Percentiles rank a stretch among this genome's conserved stretches.
phyloP scores from a whole-genome alignment of 768 basidiomycete genomes.

The Serendipita sp. region DNA sequence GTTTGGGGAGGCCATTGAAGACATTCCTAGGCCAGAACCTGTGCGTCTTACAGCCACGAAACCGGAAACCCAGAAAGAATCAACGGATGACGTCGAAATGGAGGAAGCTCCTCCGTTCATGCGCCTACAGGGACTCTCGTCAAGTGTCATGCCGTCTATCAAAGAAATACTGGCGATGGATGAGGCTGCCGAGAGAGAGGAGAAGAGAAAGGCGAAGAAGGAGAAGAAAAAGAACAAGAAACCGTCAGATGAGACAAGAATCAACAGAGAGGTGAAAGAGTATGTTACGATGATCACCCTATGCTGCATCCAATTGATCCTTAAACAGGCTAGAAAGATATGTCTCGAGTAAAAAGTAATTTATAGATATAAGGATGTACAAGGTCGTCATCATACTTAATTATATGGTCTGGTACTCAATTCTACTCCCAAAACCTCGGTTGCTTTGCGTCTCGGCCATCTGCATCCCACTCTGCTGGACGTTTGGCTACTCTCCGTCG shows the following conservation, averaged over 20 bases:
- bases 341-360: not conserved
- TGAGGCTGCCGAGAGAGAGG: conserved; percentile 41
- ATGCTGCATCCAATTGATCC: too few relatives aligned
- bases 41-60: too few relatives aligned
- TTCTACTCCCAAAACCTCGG: conserved; percentile 9
- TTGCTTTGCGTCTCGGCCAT: not conserved
- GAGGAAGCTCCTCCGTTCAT: conserved; percentile 29
- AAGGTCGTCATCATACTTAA: too few relatives aligned
- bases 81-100: conserved; percentile 22
- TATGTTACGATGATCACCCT: not conserved
- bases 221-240: conserved; percentile 44
- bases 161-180: conserved; percentile 69
- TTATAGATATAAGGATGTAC: not conserved
- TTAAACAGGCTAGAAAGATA: not conserved
- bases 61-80: not conserved
- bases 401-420: not conserved
- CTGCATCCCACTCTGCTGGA: not conserved
- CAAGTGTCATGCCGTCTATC: conserved; percentile 73
- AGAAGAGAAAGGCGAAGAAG: conserved; percentile 58
- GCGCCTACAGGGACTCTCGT: conserved; percentile 56
- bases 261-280: conserved; percentile 3
- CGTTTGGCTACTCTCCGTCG: conserved; percentile 32
- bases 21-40: not conserved
- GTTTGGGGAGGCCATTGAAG: conserved; percentile 9
- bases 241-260: not conserved